These are phyloP conservation scores for Mycena kentingensis DNA, from an alignment of 768 basidiomycete species.

Conservation along the genomic window DNA sequence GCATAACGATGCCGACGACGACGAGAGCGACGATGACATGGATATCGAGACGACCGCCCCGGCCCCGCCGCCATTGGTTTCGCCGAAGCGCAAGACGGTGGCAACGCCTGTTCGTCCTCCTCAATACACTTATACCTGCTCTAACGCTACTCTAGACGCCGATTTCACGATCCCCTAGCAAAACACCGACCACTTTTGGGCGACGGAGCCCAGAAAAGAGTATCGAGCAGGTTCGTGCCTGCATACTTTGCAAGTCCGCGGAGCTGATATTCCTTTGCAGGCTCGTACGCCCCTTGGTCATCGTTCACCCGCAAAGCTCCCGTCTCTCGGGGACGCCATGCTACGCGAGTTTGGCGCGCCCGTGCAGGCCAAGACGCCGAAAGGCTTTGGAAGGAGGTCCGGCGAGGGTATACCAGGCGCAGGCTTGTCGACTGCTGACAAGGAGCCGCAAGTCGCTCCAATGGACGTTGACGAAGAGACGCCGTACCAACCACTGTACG, in stretches of 20 bases:
- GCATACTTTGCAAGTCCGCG: no score
- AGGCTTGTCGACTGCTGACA: neutral
- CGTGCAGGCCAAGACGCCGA: neutral
- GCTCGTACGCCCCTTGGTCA: neutral
- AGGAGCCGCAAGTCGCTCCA: neutral
- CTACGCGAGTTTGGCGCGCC: neutral
- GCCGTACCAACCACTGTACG: conserved; percentile 7
- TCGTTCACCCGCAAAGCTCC: conserved; percentile 7
- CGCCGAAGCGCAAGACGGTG: neutral
- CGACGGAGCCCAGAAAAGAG: no score
- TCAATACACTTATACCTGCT: neutral
- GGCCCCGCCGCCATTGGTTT: neutral
- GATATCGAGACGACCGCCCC: conserved; percentile 1
- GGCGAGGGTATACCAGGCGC: neutral
- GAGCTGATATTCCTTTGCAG: no score
- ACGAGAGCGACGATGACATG: conserved; percentile 28
- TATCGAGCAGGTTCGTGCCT: no score
- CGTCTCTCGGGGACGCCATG: conserved; percentile 6
- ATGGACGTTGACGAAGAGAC: conserved; percentile 16
- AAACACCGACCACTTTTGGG: no score
- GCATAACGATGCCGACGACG: conserved; percentile 24
- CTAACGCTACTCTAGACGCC: neutral
- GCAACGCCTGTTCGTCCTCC: neutral
- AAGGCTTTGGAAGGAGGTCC: neutral
- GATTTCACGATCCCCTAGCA: neutral